These are phyloP conservation scores for Dictyostelium citrinum DNA, from an alignment of 78 protist species.

Conservation along the genomic window DNA sequence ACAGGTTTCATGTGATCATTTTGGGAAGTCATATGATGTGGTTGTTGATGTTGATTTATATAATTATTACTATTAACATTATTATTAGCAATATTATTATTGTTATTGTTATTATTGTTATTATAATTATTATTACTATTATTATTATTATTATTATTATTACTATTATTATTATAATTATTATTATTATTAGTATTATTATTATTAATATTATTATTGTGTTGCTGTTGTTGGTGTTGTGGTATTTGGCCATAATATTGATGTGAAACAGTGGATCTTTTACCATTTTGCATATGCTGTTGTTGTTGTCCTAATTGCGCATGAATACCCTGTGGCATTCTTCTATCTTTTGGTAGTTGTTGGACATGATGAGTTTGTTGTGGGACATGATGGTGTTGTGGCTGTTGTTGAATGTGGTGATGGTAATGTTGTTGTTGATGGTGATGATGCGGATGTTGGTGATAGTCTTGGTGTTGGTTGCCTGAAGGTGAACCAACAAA, in stretches of 20 bases:
- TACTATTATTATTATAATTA: background rate
- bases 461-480: background rate
- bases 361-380: background rate
- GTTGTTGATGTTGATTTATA: slow-evolving; percentile 32
- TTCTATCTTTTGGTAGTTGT: slow-evolving; percentile 6
- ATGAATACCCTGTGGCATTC: slow-evolving; percentile 11
- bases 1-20: slow-evolving; percentile 17
- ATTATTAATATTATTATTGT: background rate
- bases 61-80: background rate
- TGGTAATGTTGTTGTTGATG: slow-evolving; percentile 20
- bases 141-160: too few relatives aligned
- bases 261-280: background rate
- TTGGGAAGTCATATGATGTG: background rate
- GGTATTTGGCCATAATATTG: background rate
- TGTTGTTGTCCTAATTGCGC: background rate
- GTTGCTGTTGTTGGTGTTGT: background rate
- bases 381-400: slow-evolving; percentile 3
- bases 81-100: background rate
- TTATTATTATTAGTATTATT: background rate
- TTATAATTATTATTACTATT: background rate
- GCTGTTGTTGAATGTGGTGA: slow-evolving; percentile 18
- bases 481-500: background rate
- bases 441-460: background rate
- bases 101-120: background rate
- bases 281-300: background rate